Evolutionary conservation across 129 eudicot genomes (phyloP).

Genomic region (Saposhnikovia divaricata): DNA sequence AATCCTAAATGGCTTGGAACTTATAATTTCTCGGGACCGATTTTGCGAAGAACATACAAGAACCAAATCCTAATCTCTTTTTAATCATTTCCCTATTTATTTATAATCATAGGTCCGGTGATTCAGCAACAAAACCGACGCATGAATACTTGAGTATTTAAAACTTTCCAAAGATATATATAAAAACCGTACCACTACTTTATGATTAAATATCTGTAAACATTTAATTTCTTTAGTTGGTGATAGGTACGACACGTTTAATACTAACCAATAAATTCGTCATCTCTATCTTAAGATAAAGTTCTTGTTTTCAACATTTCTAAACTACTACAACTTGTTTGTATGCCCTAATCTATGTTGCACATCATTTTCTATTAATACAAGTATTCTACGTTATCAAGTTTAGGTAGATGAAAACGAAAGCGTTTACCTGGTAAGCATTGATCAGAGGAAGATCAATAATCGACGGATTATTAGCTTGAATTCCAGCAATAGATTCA

Average conservation of each 20-base stretch:
- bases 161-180: too few relatives aligned
- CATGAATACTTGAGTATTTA: too few relatives aligned
- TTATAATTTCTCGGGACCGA: too few relatives aligned
- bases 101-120: too few relatives aligned
- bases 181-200: too few relatives aligned
- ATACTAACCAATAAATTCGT: neutral
- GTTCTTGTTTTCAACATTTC: too few relatives aligned
- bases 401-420: neutral
- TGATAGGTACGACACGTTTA: neutral
- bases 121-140: too few relatives aligned
- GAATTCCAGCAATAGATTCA: conserved; percentile 55
- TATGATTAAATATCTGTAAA: too few relatives aligned
- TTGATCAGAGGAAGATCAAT: conserved; percentile 61
- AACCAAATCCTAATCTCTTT: neutral
- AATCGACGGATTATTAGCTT: conserved; percentile 64
- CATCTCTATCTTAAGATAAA: neutral
- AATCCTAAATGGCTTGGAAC: too few relatives aligned
- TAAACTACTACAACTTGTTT: neutral
- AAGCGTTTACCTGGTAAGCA: conserved; percentile 61
- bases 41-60: too few relatives aligned
- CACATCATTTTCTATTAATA: neutral
- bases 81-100: too few relatives aligned
- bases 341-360: neutral
- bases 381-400: neutral
- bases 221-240: neutral